Base-by-base conservation (phyloP, 2,329 filamentous ascomycete species). In the Hypocreales sp. region DNA sequence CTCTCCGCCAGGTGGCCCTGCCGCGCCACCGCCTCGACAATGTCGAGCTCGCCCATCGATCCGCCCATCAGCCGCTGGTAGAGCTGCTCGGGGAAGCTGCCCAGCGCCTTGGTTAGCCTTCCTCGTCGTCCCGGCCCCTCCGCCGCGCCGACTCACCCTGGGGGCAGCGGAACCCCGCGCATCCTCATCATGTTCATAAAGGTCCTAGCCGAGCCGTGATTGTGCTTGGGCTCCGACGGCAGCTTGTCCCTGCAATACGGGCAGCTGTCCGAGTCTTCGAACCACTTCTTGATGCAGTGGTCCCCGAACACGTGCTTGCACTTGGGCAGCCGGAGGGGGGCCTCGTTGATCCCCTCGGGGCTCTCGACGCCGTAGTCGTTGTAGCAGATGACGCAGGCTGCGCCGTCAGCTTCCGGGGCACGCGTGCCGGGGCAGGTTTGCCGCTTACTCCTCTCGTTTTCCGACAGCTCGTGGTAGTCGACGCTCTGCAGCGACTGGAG, bases 291-390 rank as follows among this genome's bases (percentile, higher is more conserved):
- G 35, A 77, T 70, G 44, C 72, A 77, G 37, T 64, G 58, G 30
- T 73, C 60, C 12, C 72, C 72, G 43, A 77, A 77, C 6, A 76
- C 46, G 37, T 77, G 72, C 36, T 66, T 69, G 53, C 72, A 77
- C 36, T 60, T 64, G 3, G 72, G 71, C 12, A 76, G 46, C 13
- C 66, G 64, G 11, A 75, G 44, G 1, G 72, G 67, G 3, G 48
- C 53, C 41, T 77, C 72, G 24, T 53, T 58, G 13, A 67, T 47
- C 2, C 69, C 70, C 35, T 76, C 72, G 0, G 70, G 68, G 16
- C 61, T 69, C 31, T 52, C 44, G 10, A 60, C 52, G 19, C 67
- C 67, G 37, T 64, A 74, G 7, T 72, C 67, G 35, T 72, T 73
- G 40, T 75, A 75, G 48, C 71, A 76, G 32, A 76, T 76, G 13